phyloP scores from a whole-genome alignment of 768 basidiomycete genomes.

The Phylloporus rhodoxanthus region DNA sequence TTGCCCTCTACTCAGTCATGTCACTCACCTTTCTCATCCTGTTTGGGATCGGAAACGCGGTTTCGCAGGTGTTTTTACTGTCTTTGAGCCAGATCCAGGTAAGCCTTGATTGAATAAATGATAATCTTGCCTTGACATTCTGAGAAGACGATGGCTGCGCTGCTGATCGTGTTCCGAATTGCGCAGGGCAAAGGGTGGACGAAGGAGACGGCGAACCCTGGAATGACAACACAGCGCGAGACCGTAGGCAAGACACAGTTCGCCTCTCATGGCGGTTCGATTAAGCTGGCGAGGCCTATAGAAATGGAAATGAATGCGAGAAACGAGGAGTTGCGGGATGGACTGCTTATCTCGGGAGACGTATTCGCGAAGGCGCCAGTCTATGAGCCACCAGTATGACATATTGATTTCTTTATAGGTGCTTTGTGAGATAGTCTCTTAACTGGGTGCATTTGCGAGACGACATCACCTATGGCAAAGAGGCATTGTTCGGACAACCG shows the following conservation, averaged over 20 bases:
- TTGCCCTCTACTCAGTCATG: conserved; percentile 25
- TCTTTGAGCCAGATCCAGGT: conserved; percentile 28
- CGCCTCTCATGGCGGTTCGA: not conserved
- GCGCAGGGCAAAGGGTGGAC: not conserved
- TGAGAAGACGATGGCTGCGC: not conserved
- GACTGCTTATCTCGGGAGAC: not conserved
- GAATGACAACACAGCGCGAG: not conserved
- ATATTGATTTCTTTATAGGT: not conserved
- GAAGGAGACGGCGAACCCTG: not conserved
- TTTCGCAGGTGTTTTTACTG: conserved; percentile 29
- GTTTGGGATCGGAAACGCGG: conserved; percentile 16
- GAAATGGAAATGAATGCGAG: not conserved
- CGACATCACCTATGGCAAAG: too few relatives aligned
- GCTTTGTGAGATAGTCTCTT: not conserved
- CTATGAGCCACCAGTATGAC: not conserved
- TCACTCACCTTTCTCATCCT: conserved; percentile 28
- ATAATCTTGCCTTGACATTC: too few relatives aligned
- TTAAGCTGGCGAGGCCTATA: not conserved
- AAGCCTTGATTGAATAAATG: not conserved
- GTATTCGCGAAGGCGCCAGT: not conserved
- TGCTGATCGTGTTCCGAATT: not conserved
- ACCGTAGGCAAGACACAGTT: not conserved
- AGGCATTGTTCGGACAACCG: too few relatives aligned
- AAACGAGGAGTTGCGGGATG: not conserved
- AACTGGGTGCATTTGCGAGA: too few relatives aligned